phyloP scores from a whole-genome alignment of 2,329 filamentous ascomycete genomes.

The Fusarium mexicanum region DNA sequence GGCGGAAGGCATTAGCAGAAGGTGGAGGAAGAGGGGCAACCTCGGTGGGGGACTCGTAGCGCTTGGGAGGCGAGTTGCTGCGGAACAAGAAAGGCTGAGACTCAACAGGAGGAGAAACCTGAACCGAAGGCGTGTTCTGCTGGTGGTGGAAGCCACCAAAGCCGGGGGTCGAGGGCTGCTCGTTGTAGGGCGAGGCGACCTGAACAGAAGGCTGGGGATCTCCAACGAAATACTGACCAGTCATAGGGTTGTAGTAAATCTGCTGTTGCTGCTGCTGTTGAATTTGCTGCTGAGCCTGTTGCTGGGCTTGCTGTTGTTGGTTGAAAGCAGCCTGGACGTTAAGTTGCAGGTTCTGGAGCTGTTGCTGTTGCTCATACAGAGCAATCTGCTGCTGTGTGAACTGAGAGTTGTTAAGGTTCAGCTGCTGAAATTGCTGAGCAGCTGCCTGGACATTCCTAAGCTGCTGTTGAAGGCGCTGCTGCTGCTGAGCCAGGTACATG shows the following conservation, averaged over 20 bases:
- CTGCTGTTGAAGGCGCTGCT: conserved; percentile 94
- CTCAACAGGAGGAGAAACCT: conserved; percentile 83
- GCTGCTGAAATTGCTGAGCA: conserved; percentile 81
- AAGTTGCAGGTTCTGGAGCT: conserved; percentile 53
- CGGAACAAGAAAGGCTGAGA: conserved; percentile 62
- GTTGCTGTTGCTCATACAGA: conserved; percentile 57
- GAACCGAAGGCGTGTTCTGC: conserved; percentile 74
- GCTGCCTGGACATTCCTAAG: conserved; percentile 84
- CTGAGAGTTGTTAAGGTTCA: conserved; percentile 70
- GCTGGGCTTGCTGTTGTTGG: conserved; percentile 53
- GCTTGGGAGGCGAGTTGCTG: conserved; percentile 73
- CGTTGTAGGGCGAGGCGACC: conserved; percentile 52
- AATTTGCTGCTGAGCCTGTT: conserved; percentile 58
- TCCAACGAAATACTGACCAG: conserved; percentile 86
- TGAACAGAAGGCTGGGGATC: conserved; percentile 62
- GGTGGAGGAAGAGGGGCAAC: conserved; percentile 80
- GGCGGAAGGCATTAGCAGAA: conserved; percentile 91
- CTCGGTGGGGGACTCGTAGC: conserved; percentile 75
- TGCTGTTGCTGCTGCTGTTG: conserved; percentile 73
- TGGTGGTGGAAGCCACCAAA: conserved; percentile 50
- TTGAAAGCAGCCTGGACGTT: conserved; percentile 50
- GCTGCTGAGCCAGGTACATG: conserved; percentile 90
- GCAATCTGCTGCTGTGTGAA: conserved; percentile 59
- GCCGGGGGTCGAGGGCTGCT: conserved; percentile 54
- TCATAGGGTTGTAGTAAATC: conserved; percentile 86